These are phyloP conservation scores for Solanum lignicaule DNA, from an alignment of 257 asterid genomes.

Conservation along the genomic window DNA sequence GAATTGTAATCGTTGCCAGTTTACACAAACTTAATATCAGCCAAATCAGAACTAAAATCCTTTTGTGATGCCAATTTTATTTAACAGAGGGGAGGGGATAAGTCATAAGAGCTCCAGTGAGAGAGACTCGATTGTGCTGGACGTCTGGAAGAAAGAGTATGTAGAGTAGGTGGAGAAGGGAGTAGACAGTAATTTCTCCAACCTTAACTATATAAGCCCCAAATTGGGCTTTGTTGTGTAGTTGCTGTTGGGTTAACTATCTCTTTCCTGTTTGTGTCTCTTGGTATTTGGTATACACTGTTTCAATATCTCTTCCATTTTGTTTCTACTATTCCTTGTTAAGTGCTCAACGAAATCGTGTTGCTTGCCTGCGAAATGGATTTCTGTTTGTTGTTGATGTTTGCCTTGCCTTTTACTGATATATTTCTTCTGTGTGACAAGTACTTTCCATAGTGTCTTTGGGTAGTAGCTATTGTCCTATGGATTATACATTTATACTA, in stretches of 20 bases:
- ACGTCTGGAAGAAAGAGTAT: neutral
- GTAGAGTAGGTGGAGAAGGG: neutral
- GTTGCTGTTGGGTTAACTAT: neutral
- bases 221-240: neutral
- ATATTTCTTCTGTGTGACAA: neutral
- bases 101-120: neutral
- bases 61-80: neutral
- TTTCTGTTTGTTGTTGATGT: neutral
- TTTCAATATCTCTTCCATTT: neutral
- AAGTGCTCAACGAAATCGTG: neutral
- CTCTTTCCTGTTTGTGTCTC: neutral
- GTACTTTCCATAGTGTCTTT: neutral
- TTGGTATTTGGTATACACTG: neutral
- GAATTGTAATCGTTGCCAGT: neutral
- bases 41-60: neutral
- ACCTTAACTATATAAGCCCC: neutral
- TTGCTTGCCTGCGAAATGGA: neutral
- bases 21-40: neutral
- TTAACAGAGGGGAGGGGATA: neutral
- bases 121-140: neutral
- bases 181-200: neutral
- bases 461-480: neutral
- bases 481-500: neutral
- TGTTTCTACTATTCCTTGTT: neutral
- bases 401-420: neutral